Percentiles rank a stretch among this genome's conserved stretches.
Conservation (phyloP, 2,329 filamentous ascomycete genomes). For the Colletotrichum sp. region DNA sequence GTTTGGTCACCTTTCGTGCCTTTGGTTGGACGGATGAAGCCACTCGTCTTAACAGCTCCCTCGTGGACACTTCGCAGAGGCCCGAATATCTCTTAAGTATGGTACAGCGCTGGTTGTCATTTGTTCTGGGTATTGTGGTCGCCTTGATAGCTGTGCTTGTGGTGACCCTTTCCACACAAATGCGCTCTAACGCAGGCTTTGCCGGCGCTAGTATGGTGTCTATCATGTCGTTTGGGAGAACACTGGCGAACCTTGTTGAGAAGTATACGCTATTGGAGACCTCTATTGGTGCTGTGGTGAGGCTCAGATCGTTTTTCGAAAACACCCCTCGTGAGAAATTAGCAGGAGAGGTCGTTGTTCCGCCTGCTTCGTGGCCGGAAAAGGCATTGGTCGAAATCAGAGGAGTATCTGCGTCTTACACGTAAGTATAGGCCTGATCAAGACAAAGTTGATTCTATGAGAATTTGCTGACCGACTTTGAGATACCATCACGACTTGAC, state of each 20-base stretch:
- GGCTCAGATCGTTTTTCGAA: slow-evolving; percentile 31
- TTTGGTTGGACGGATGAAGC: slow-evolving; percentile 58
- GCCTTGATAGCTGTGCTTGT: slow-evolving; percentile 51
- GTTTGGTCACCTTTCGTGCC: slow-evolving; percentile 59
- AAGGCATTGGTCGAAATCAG: slow-evolving; percentile 32
- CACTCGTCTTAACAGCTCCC: slow-evolving; percentile 42
- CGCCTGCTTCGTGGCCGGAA: slow-evolving; percentile 36
- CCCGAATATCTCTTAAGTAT: slow-evolving; percentile 62
- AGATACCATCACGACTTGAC: neutral
- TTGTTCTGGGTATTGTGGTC: slow-evolving; percentile 55
- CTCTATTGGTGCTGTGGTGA: slow-evolving; percentile 28
- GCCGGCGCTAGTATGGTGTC: slow-evolving; percentile 42
- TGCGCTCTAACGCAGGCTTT: slow-evolving; percentile 38
- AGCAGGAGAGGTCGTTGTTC: slow-evolving; percentile 8
- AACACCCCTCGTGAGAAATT: slow-evolving; percentile 25
- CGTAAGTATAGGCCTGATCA: slow-evolving; percentile 7
- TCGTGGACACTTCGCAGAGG: slow-evolving; percentile 59
- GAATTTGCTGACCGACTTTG: neutral
- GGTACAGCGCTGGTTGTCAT: slow-evolving; percentile 62
- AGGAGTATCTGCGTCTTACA: slow-evolving; percentile 9
- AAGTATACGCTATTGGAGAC: slow-evolving; percentile 36
- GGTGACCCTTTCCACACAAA: slow-evolving; percentile 51
- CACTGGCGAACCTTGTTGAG: slow-evolving; percentile 31
- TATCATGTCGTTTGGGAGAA: slow-evolving; percentile 38
- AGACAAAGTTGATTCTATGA: neutral